Percentiles rank a stretch among this genome's conserved stretches.
Conservation (phyloP, 768 basidiomycete species). For the Phaeotremella skinneri region DNA sequence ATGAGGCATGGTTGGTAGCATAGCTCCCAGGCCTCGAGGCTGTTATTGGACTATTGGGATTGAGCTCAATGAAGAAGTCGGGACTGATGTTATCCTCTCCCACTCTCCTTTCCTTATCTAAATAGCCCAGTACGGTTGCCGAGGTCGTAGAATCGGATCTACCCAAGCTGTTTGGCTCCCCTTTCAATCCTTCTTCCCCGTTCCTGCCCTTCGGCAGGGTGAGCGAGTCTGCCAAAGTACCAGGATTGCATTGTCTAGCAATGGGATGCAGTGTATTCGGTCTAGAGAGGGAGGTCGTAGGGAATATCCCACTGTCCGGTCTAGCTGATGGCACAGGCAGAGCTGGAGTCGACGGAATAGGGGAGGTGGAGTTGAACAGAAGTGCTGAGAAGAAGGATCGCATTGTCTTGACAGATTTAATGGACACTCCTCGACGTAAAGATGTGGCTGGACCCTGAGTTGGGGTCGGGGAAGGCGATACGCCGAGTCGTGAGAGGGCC, state of each 20-base stretch:
- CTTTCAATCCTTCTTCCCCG: not conserved
- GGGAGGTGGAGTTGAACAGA: constrained; percentile 6
- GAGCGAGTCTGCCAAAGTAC: not conserved
- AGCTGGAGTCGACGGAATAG: constrained; percentile 9
- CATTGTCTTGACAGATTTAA: constrained; percentile 38
- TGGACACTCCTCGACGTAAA: constrained; percentile 30
- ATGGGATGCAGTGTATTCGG: not conserved
- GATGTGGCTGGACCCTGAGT: not conserved
- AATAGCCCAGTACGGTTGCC: too few species aligned
- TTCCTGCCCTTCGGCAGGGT: constrained; percentile 3
- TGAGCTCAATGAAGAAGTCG: constrained; percentile 37
- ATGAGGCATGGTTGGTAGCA: constrained; percentile 6
- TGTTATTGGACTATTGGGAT: constrained; percentile 39
- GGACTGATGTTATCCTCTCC: not conserved
- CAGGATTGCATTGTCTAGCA: not conserved
- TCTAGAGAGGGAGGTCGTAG: constrained; percentile 7
- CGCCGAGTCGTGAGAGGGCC: not conserved
- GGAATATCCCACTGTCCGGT: constrained; percentile 41
- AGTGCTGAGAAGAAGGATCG: constrained; percentile 40
- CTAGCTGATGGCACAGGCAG: constrained; percentile 26
- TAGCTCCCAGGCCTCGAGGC: constrained; percentile 22
- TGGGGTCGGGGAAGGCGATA: not conserved
- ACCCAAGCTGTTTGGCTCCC: constrained; percentile 1
- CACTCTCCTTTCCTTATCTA: not conserved
- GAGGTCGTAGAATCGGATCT: not conserved